A percentile compares a stretch with the other conserved stretches of the same genome.
Conservation (phyloP, 164 flowering plant genomes). For the Dillenia suffruticosa region DNA sequence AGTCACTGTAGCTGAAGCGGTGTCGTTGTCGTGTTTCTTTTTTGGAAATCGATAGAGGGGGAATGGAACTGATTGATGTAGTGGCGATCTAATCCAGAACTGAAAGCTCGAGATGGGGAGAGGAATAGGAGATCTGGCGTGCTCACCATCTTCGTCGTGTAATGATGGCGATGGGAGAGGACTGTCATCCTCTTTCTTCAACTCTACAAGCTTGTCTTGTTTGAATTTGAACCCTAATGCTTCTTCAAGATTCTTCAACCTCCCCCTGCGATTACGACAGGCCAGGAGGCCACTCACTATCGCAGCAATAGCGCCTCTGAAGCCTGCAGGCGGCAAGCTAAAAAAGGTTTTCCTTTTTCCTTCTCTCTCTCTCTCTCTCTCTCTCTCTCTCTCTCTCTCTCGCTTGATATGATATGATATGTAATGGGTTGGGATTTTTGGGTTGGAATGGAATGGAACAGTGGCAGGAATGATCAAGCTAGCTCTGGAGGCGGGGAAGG, state of each 20-base stretch:
- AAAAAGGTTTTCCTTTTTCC: slow-evolving; percentile 48
- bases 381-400: background rate
- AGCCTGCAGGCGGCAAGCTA: slow-evolving; percentile 64
- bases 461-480: slow-evolving; percentile 85
- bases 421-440: background rate
- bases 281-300: slow-evolving; percentile 43
- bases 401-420: background rate
- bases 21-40: no score
- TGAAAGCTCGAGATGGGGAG: no score
- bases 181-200: no score
- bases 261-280: no score
- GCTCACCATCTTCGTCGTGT: no score
- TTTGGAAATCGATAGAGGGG: no score
- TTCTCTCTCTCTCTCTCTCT: background rate
- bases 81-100: no score
- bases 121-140: no score
- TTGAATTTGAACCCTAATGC: slow-evolving; percentile 15
- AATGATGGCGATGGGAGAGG: no score
- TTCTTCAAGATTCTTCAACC: slow-evolving; percentile 26
- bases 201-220: no score
- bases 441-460: slow-evolving; percentile 42
- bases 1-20: no score
- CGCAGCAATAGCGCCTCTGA: slow-evolving; percentile 91
- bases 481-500: slow-evolving; percentile 98
- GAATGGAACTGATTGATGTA: no score